Evolutionary conservation across 257 asterid species (phyloP).

Genomic region (Lycium barbarum): DNA sequence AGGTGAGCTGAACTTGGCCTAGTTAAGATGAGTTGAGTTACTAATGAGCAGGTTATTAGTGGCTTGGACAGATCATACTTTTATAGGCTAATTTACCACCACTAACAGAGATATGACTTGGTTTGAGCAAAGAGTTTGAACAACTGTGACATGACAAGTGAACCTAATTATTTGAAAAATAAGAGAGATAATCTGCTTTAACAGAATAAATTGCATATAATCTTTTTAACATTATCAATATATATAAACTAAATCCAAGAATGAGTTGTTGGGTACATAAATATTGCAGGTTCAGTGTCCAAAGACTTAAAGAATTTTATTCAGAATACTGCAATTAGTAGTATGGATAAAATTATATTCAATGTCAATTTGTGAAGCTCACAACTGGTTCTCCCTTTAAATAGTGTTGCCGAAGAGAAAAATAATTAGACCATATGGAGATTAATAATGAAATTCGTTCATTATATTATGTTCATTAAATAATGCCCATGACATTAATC

Average conservation of each 20-base stretch:
- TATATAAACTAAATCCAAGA: not conserved
- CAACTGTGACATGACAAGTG: too few relatives aligned
- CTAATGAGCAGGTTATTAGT: too few relatives aligned
- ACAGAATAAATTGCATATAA: not conserved
- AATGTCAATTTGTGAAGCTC: slow-evolving; percentile 17
- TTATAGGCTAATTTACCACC: too few relatives aligned
- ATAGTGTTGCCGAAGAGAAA: not conserved
- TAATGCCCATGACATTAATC: not conserved
- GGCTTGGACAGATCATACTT: too few relatives aligned
- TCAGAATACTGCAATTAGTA: not conserved
- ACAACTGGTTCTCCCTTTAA: not conserved
- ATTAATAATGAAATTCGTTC: not conserved
- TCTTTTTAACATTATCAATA: not conserved
- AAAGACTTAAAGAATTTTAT: not conserved
- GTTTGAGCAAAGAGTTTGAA: too few relatives aligned
- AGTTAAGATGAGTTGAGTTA: too few relatives aligned
- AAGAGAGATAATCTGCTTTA: too few relatives aligned
- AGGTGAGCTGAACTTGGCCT: too few relatives aligned
- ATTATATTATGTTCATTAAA: not conserved
- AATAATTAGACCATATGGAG: not conserved
- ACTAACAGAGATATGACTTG: too few relatives aligned
- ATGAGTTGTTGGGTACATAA: not conserved
- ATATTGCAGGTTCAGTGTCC: slow-evolving; percentile 12
- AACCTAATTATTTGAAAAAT: too few relatives aligned
- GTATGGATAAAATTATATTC: not conserved